phyloP scores from a whole-genome alignment of 148 eudicot genomes.

The Chenopodium formosanum region DNA sequence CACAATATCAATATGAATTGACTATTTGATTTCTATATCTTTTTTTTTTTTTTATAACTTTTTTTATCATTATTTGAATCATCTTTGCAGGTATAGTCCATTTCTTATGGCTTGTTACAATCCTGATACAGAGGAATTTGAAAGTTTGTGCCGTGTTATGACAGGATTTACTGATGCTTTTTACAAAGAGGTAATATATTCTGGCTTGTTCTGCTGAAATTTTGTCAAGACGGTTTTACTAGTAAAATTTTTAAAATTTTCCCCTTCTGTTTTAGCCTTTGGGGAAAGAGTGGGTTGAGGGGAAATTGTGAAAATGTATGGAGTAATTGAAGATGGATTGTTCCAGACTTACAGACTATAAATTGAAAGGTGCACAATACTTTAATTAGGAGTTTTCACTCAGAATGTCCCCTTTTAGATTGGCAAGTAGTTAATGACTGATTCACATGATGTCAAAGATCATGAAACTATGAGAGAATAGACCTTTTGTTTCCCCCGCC shows the following conservation, averaged over 20 bases:
- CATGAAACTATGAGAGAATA: neutral
- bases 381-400: no score
- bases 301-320: neutral
- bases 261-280: neutral
- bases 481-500: neutral
- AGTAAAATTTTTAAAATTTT: neutral
- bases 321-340: neutral
- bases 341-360: no score
- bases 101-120: conserved; percentile 98
- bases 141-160: conserved; percentile 98
- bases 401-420: neutral
- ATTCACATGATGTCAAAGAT: neutral
- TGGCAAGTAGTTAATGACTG: no score
- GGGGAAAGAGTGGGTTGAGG: neutral
- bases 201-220: neutral
- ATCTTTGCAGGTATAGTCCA: conserved; percentile 75
- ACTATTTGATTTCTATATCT: no score
- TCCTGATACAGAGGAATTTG: conserved; percentile 88
- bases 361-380: neutral
- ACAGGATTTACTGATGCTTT: conserved; percentile 93
- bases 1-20: neutral
- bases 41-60: no score
- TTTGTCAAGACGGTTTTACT: neutral
- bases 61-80: no score
- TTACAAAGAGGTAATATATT: conserved; percentile 64